Evolutionary conservation across 1,139 yeast species (phyloP).

Genomic region (Citeromyces hawaiiensis): DNA sequence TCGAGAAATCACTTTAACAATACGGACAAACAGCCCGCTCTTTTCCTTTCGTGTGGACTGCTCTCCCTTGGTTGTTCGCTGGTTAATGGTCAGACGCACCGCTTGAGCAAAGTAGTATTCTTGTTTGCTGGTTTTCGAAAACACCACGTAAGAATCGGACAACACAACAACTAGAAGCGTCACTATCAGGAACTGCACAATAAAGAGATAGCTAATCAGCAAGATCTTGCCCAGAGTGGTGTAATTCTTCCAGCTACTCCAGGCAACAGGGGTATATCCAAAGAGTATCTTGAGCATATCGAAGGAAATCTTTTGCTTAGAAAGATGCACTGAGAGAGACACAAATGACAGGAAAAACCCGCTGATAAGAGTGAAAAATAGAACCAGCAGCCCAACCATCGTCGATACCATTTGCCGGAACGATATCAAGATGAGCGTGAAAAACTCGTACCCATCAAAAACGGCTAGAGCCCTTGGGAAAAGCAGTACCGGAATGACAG

Average conservation of each 20-base stretch:
- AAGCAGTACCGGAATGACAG: background rate
- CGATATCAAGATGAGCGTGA: background rate
- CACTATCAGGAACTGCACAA: conserved; percentile 1
- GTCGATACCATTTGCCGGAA: background rate
- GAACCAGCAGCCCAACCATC: background rate
- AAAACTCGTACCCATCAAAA: background rate
- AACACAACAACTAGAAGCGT: background rate
- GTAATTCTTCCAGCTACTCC: background rate
- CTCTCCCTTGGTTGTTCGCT: background rate
- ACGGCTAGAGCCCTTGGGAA: background rate
- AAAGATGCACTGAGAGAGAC: background rate
- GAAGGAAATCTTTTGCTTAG: background rate
- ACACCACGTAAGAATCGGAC: background rate
- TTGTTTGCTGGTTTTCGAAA: background rate
- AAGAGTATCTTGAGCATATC: conserved; percentile 1
- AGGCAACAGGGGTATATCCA: background rate
- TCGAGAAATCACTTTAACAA: background rate
- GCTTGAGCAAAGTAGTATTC: conserved; percentile 1
- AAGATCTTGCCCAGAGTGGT: background rate
- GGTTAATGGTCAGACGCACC: background rate
- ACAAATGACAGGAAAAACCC: background rate
- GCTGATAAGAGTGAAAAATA: background rate
- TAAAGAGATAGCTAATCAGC: background rate
- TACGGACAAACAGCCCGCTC: too few relatives aligned
- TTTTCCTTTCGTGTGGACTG: background rate